These are phyloP conservation scores for Picea abies DNA, from an alignment of 83 land plant genomes.

Conservation along the genomic window DNA sequence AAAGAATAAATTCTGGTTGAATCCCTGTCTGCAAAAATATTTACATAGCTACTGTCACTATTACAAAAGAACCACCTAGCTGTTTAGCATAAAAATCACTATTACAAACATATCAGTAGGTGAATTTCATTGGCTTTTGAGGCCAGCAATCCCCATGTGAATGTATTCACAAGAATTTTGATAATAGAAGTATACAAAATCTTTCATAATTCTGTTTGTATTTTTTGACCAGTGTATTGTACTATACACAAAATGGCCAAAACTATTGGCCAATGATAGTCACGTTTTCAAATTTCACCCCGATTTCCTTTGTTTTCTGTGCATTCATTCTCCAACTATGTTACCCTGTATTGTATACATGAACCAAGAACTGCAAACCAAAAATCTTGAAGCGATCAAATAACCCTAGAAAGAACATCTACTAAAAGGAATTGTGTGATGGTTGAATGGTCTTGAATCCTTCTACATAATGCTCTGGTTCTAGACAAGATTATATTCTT, in stretches of 20 bases:
- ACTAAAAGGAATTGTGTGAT: background rate
- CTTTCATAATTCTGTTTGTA: too few relatives aligned
- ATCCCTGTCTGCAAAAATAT: conserved; percentile 65
- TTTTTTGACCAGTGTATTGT: too few relatives aligned
- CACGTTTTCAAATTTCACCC: background rate
- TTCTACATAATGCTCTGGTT: background rate
- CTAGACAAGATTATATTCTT: background rate
- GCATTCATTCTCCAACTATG: background rate
- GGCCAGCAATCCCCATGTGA: background rate
- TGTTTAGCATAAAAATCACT: background rate
- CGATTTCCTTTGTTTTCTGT: background rate
- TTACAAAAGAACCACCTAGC: conserved; percentile 4
- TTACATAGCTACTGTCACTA: conserved; percentile 1
- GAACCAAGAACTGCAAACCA: background rate
- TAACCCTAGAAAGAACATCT: background rate
- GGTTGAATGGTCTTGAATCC: too few relatives aligned
- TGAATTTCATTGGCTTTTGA: background rate
- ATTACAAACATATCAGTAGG: background rate
- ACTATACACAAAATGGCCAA: background rate
- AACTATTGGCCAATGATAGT: background rate
- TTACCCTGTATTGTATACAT: too few relatives aligned
- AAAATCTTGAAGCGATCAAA: background rate
- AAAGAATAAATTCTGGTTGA: conserved; percentile 70
- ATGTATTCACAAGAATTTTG: background rate
- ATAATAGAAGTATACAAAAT: too few relatives aligned